Conservation (phyloP, 306 rosid species). For the Phaseolus lunatus region DNA sequence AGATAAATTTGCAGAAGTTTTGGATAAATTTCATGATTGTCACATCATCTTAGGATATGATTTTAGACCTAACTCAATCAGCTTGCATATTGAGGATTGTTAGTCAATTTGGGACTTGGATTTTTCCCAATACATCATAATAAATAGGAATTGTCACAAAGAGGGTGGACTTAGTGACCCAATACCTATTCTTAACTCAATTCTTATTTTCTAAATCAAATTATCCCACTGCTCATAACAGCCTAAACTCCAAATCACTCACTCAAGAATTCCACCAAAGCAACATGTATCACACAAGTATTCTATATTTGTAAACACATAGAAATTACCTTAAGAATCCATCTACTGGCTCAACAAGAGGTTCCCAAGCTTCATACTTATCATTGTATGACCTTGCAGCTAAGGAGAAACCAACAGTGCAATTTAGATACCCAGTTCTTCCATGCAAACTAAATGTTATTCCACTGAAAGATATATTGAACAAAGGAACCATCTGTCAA, state of each 20-base stretch:
- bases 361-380: conserved; percentile 96
- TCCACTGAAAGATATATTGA: conserved; percentile 83
- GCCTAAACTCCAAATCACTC: conserved; percentile 4
- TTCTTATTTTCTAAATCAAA: conserved; percentile 18
- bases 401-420: conserved; percentile 77
- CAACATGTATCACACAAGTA: conserved; percentile 3
- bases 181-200: conserved; percentile 7
- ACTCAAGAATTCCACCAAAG: conserved; percentile 32
- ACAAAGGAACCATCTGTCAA: conserved; percentile 97
- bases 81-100: too few relatives aligned
- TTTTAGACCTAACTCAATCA: too few relatives aligned
- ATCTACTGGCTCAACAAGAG: conserved; percentile 91
- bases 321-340: conserved; percentile 79
- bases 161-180: not conserved
- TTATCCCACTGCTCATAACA: conserved; percentile 5
- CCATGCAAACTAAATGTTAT: conserved; percentile 76
- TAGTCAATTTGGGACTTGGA: too few relatives aligned
- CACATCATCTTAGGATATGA: too few relatives aligned
- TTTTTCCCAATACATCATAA: conserved; percentile 3
- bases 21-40: too few relatives aligned
- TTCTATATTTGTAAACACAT: not conserved
- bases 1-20: too few relatives aligned
- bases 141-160: conserved; percentile 1
- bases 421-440: conserved; percentile 73
- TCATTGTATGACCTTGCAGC: conserved; percentile 94